These are phyloP conservation scores for Allomyces macrogynus DNA, from an alignment of 192 early-diverging fungal genomes.

Conservation along the genomic window DNA sequence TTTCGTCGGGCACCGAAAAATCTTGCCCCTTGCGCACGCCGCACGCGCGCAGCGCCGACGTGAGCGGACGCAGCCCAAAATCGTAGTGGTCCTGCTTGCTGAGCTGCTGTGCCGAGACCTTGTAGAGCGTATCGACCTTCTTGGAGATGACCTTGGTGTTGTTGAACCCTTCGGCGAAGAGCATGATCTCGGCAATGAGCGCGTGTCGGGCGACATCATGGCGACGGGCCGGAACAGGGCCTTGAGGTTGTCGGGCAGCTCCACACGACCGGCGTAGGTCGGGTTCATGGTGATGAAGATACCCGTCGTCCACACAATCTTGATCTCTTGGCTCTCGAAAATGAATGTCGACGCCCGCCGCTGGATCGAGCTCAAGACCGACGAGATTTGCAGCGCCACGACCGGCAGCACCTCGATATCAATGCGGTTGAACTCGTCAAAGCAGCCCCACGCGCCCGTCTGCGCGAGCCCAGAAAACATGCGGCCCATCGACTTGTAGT, in stretches of 20 bases:
- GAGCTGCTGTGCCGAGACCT: conserved; percentile 81
- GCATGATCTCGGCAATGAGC: conserved; percentile 97
- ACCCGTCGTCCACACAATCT: conserved; percentile 74
- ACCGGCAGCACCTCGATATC: conserved; percentile 95
- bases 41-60: conserved; percentile 91
- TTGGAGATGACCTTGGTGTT: conserved; percentile 78
- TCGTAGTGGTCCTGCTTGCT: conserved; percentile 96
- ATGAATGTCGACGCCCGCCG: conserved; percentile 42
- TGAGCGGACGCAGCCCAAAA: conserved; percentile 93
- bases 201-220: conserved; percentile 97
- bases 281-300: conserved; percentile 99
- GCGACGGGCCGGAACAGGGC: conserved; percentile 97
- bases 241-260: conserved; percentile 95
- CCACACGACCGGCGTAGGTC: conserved; percentile 93
- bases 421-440: conserved; percentile 98
- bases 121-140: conserved; percentile 94
- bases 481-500: conserved; percentile 99
- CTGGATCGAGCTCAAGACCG: conserved; percentile 50
- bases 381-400: conserved; percentile 97
- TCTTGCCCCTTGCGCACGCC: conserved; percentile 91
- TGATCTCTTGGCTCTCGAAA: conserved; percentile 78
- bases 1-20: conserved; percentile 56
- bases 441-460: conserved; percentile 98
- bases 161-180: conserved; percentile 98
- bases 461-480: conserved; percentile 98